Evolutionary conservation across 2,329 filamentous ascomycete species (phyloP).

Genomic region (Plenodomus tracheiphilus): DNA sequence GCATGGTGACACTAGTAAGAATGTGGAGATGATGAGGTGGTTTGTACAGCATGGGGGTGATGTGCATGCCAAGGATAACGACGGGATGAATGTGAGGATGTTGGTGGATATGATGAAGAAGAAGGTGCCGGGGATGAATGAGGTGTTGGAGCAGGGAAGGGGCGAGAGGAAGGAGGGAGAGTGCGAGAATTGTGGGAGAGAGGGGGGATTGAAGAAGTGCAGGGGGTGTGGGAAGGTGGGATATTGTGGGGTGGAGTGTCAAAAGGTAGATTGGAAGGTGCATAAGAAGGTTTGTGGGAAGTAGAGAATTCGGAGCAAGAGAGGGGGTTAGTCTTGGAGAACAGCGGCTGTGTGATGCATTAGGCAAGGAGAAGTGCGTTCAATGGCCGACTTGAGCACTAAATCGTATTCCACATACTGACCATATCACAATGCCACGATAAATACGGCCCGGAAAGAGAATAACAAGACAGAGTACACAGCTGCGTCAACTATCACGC

Average conservation of each 20-base stretch:
- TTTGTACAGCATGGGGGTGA: conserved; percentile 21
- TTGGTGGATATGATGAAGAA: conserved; percentile 17
- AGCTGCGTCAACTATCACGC: not conserved
- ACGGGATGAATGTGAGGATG: conserved; percentile 17
- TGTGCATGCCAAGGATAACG: conserved; percentile 18
- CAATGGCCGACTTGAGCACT: no score
- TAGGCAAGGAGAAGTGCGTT: no score
- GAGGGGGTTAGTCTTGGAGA: no score
- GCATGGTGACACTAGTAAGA: conserved; percentile 9
- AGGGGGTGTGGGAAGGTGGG: conserved; percentile 13
- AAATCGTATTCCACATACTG: no score
- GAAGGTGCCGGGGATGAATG: conserved; percentile 10
- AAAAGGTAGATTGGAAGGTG: conserved; percentile 20
- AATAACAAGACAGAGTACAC: not conserved
- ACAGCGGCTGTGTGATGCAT: no score
- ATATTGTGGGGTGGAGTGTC: conserved; percentile 18
- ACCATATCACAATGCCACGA: no score
- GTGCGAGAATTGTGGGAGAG: conserved; percentile 15
- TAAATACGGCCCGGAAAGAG: not conserved
- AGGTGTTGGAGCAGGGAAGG: conserved; percentile 7
- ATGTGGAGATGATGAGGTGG: conserved; percentile 20
- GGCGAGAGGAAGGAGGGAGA: conserved; percentile 10
- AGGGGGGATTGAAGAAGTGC: conserved; percentile 6
- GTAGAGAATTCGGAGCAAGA: no score
- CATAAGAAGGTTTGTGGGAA: conserved; percentile 15